Conservation (phyloP, 2,329 filamentous ascomycete species). For the Fusarium redolens region DNA sequence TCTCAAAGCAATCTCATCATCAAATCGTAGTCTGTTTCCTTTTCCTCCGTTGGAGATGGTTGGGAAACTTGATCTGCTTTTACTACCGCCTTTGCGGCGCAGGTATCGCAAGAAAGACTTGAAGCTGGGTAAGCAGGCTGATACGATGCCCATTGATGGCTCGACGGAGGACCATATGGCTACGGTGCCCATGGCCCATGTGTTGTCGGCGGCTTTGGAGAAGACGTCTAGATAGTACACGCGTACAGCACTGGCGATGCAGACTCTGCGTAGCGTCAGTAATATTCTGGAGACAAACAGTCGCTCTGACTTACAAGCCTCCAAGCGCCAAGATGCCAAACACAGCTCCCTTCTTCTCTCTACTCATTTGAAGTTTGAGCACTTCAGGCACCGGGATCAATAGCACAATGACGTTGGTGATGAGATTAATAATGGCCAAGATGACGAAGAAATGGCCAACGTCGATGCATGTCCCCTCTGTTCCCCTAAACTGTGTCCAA, state of each 20-base stretch:
- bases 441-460: conserved; percentile 10
- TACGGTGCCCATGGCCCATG: conserved; percentile 18
- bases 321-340: conserved; percentile 14
- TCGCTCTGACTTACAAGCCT: neutral
- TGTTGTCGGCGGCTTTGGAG: neutral
- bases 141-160: conserved; percentile 17
- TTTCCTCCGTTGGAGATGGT: neutral
- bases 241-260: conserved; percentile 14
- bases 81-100: neutral
- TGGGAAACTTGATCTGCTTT: neutral
- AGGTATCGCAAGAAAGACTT: conserved; percentile 5
- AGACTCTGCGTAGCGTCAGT: neutral
- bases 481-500: conserved; percentile 17
- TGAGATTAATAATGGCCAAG: conserved; percentile 1
- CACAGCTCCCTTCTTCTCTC: conserved; percentile 14
- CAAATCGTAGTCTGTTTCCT: neutral
- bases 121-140: conserved; percentile 18
- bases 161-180: conserved; percentile 23
- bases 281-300: rapidly evolving
- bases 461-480: conserved; percentile 6
- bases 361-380: conserved; percentile 11
- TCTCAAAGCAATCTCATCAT: conserved; percentile 17
- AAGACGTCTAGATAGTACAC: conserved; percentile 3
- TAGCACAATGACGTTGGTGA: conserved; percentile 3
- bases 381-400: conserved; percentile 18